Percentiles rank a stretch among this genome's conserved stretches.
Conservation (phyloP, 1,284 basidiomycete species). For the Termitomyces sp. region DNA sequence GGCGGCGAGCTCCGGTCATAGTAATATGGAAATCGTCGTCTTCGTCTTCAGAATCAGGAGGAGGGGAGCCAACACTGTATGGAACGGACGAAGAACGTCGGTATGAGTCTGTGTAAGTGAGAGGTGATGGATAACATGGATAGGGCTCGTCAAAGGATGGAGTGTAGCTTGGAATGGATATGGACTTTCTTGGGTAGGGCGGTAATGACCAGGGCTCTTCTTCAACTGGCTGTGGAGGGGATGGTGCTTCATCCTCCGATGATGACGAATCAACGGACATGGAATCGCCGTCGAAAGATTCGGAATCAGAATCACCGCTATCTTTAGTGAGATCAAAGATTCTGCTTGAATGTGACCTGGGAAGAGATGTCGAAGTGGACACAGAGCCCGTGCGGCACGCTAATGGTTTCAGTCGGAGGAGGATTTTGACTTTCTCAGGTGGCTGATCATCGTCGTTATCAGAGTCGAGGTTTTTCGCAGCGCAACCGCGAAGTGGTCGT, state of each 20-base stretch:
- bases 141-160: slow-evolving; percentile 35
- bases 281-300: slow-evolving; percentile 26
- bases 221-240: slow-evolving; percentile 16
- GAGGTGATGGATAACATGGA: slow-evolving; percentile 24
- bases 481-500: slow-evolving; percentile 48
- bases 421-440: slow-evolving; percentile 63
- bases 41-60: slow-evolving; percentile 62
- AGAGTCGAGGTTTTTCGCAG: slow-evolving; percentile 27
- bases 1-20: slow-evolving; percentile 36
- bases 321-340: slow-evolving; percentile 40
- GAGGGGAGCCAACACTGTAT: slow-evolving; percentile 52
- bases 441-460: slow-evolving; percentile 40
- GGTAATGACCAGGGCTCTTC: slow-evolving; percentile 36
- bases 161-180: slow-evolving; percentile 49
- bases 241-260: slow-evolving; percentile 12
- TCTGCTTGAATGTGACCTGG: slow-evolving; percentile 20
- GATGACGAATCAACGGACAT: slow-evolving; percentile 16
- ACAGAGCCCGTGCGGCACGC: slow-evolving; percentile 24
- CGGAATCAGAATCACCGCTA: slow-evolving; percentile 24
- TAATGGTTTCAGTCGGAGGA: slow-evolving; percentile 53
- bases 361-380: background rate
- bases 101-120: slow-evolving; percentile 25
- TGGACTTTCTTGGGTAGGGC: slow-evolving; percentile 43
- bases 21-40: slow-evolving; percentile 41
- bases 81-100: slow-evolving; percentile 53